Percentiles rank a stretch among this genome's conserved stretches.
phyloP scores from a whole-genome alignment of 2,329 filamentous ascomycete species.

The Purpureocillium lavendulum region DNA sequence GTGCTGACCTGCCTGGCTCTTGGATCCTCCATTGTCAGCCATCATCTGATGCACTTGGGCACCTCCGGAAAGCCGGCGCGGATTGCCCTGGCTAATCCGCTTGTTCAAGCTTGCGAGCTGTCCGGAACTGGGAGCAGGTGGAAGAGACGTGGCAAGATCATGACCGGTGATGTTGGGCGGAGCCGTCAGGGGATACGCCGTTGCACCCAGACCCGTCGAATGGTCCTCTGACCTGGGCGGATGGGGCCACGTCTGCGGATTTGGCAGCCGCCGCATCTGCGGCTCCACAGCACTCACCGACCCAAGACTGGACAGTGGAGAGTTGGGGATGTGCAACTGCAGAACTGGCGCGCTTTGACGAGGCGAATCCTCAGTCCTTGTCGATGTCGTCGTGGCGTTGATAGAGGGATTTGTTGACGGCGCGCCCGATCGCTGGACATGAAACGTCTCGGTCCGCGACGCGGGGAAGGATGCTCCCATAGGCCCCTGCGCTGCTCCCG shows the following conservation, averaged over 20 bases:
- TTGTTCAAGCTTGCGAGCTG: conserved; percentile 29
- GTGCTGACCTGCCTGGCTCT: neutral
- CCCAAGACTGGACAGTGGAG: conserved; percentile 3
- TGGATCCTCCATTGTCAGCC: neutral
- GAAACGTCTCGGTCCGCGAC: neutral
- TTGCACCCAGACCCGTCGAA: conserved; percentile 10
- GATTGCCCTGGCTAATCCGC: conserved; percentile 26
- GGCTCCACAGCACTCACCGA: conserved; percentile 9
- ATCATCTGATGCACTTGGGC: conserved; percentile 17
- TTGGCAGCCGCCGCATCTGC: conserved; percentile 20
- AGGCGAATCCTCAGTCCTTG: neutral
- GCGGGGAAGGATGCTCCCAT: conserved; percentile 1
- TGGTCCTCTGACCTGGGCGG: conserved; percentile 15
- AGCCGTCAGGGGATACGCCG: conserved; percentile 32
- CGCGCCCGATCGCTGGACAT: neutral
- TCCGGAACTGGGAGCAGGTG: conserved; percentile 28
- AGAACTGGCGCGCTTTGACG: conserved; percentile 8
- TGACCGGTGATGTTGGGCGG: conserved; percentile 22
- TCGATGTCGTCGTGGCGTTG: neutral
- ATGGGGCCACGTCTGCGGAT: conserved; percentile 39
- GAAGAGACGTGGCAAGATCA: conserved; percentile 25
- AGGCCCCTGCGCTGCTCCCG: conserved; percentile 10
- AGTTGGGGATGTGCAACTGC: conserved; percentile 20
- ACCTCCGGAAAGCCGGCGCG: conserved; percentile 34
- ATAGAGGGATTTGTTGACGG: neutral